These are phyloP conservation scores for Zygotorulaspora florentina DNA, from an alignment of 805 yeast species.

Conservation along the genomic window DNA sequence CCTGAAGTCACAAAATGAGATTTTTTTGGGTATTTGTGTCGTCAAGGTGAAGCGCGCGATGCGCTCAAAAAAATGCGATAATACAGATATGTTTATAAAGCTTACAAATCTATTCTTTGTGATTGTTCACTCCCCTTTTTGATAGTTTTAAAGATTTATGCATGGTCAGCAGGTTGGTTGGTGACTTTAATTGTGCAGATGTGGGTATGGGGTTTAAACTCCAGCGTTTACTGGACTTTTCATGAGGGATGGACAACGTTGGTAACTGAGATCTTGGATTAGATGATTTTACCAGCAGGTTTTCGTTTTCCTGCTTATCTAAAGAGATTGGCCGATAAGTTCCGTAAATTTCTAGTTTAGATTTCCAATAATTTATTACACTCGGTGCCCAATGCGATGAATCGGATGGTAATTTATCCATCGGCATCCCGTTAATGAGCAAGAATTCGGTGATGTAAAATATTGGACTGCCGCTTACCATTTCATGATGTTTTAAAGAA, in stretches of 20 bases:
- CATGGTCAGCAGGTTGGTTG: slow-evolving; percentile 13
- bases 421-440: slow-evolving; percentile 50
- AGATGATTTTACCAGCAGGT: neutral
- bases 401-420: slow-evolving; percentile 35
- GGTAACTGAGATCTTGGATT: slow-evolving; percentile 2
- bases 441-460: slow-evolving; percentile 55
- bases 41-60: neutral
- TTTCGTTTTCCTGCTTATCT: neutral
- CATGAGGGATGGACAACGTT: slow-evolving; percentile 4
- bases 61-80: neutral
- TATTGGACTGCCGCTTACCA: slow-evolving; percentile 32
- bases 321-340: slow-evolving; percentile 1
- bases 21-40: slow-evolving; percentile 1
- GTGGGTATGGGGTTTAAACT: slow-evolving; percentile 15
- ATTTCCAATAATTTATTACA: slow-evolving; percentile 55
- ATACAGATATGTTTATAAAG: neutral
- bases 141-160: slow-evolving; percentile 17
- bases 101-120: slow-evolving; percentile 1
- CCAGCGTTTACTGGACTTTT: slow-evolving; percentile 14
- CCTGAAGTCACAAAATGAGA: no score
- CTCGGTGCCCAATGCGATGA: slow-evolving; percentile 39
- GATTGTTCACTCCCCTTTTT: slow-evolving; percentile 9
- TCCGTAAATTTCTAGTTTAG: slow-evolving; percentile 35
- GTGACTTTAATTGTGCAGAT: slow-evolving; percentile 17
- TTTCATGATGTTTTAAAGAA: slow-evolving; percentile 46